phyloP scores from a whole-genome alignment of 495 filamentous ascomycete species.

The Hamigera avellanea region DNA sequence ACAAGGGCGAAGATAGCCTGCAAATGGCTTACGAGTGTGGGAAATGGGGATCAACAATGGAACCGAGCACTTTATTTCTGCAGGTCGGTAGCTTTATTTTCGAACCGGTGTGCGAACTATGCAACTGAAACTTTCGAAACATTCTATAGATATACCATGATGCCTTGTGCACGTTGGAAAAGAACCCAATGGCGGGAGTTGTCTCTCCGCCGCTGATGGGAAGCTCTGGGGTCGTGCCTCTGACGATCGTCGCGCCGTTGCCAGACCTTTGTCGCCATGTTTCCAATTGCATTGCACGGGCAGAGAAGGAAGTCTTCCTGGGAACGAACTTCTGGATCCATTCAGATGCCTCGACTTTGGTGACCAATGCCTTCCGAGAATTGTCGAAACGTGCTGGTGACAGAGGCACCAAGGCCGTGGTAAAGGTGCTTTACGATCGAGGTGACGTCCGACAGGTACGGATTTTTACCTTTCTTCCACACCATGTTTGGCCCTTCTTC shows the following conservation, averaged over 20 bases:
- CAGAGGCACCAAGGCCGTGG: constrained; percentile 43
- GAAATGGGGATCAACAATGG: constrained; percentile 50
- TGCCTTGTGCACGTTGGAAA: constrained; percentile 47
- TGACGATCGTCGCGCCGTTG: constrained; percentile 58
- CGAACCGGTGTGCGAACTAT: too few species aligned
- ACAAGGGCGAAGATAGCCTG: constrained; percentile 27
- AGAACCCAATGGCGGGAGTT: constrained; percentile 41
- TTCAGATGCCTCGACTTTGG: constrained; percentile 50
- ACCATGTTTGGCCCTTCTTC: constrained; percentile 20
- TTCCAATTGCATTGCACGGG: constrained; percentile 62
- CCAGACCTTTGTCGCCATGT: constrained; percentile 63
- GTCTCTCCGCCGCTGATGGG: constrained; percentile 65
- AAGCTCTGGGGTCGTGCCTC: constrained; percentile 49
- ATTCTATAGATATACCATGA: constrained; percentile 51
- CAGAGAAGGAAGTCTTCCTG: constrained; percentile 59
- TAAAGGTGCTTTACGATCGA: constrained; percentile 69
- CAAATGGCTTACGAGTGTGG: constrained; percentile 47
- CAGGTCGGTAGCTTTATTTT: constrained; percentile 25
- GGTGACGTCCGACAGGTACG: constrained; percentile 48
- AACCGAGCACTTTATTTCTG: constrained; percentile 58
- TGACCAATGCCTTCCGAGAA: constrained; percentile 58
- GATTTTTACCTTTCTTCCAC: neutral
- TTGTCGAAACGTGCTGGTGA: constrained; percentile 52
- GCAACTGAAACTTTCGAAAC: too few species aligned
- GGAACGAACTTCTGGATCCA: constrained; percentile 68